Conservation (phyloP, 2,329 filamentous ascomycete species). For the Pseudocercospora macadamiae region DNA sequence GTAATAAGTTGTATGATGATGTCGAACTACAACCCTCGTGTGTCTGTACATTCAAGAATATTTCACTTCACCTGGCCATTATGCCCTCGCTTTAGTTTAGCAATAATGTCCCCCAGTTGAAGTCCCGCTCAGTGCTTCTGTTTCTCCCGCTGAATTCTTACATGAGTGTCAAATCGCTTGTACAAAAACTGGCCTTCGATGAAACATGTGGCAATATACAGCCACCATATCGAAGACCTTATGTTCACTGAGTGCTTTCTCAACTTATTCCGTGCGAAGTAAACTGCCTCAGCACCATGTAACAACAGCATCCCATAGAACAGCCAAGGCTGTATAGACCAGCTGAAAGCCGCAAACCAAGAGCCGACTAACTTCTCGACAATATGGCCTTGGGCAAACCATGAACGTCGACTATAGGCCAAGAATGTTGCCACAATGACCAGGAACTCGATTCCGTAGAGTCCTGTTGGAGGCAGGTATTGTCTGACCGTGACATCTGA, state of each 20-base stretch:
- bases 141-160: constrained; percentile 45
- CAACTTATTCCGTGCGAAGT: constrained; percentile 52
- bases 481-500: constrained; percentile 59
- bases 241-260: constrained; percentile 55
- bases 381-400: constrained; percentile 56
- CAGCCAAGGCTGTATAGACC: constrained; percentile 62
- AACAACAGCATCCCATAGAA: constrained; percentile 63
- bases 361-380: constrained; percentile 49
- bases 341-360: constrained; percentile 61
- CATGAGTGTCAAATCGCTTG: constrained; percentile 50
- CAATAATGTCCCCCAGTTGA: no score
- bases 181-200: constrained; percentile 58
- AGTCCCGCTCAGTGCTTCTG: constrained; percentile 41
- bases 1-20: no score
- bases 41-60: no score
- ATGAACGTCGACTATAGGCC: constrained; percentile 53
- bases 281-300: constrained; percentile 66
- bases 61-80: no score
- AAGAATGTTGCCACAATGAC: constrained; percentile 59
- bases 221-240: constrained; percentile 55
- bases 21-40: no score
- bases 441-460: constrained; percentile 59
- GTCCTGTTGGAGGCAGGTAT: constrained; percentile 54
- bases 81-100: no score
- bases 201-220: constrained; percentile 56